These are phyloP conservation scores for Backusella luteola DNA, from an alignment of 192 early-diverging fungal genomes.

Conservation along the genomic window DNA sequence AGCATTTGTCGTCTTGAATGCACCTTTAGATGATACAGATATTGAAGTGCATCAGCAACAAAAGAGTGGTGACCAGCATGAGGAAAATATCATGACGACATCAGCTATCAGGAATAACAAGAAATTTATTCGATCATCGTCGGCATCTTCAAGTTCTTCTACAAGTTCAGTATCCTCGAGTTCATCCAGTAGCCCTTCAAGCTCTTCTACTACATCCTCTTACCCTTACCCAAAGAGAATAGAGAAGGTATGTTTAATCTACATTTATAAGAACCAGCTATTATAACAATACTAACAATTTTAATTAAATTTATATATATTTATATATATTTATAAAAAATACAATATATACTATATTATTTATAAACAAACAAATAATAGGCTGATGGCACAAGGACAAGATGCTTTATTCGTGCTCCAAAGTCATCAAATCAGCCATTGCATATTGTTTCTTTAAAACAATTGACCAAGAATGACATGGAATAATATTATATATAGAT, in stretches of 20 bases:
- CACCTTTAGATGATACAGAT: conserved; percentile 14
- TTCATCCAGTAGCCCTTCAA: background rate
- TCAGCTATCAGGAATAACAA: background rate
- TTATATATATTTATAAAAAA: no score
- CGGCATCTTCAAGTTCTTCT: background rate
- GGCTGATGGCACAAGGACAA: background rate
- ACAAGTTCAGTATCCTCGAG: background rate
- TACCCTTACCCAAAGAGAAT: conserved; percentile 5
- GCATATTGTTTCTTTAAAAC: conserved; percentile 9
- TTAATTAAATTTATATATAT: conserved; percentile 2
- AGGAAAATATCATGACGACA: background rate
- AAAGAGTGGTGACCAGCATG: background rate
- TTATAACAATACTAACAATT: background rate
- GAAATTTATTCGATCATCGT: background rate
- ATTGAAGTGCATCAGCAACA: conserved; percentile 18
- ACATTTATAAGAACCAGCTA: background rate
- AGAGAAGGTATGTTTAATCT: conserved; percentile 4
- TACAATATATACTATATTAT: background rate
- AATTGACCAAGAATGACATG: background rate
- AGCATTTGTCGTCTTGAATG: conserved; percentile 12
- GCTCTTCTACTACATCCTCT: background rate
- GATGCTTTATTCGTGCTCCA: conserved; percentile 20
- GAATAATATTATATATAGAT: background rate
- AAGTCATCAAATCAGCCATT: conserved; percentile 2
- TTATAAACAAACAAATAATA: background rate